These are phyloP conservation scores for Phytophthora lateralis DNA, from an alignment of 352 stramenopile species.

Conservation along the genomic window DNA sequence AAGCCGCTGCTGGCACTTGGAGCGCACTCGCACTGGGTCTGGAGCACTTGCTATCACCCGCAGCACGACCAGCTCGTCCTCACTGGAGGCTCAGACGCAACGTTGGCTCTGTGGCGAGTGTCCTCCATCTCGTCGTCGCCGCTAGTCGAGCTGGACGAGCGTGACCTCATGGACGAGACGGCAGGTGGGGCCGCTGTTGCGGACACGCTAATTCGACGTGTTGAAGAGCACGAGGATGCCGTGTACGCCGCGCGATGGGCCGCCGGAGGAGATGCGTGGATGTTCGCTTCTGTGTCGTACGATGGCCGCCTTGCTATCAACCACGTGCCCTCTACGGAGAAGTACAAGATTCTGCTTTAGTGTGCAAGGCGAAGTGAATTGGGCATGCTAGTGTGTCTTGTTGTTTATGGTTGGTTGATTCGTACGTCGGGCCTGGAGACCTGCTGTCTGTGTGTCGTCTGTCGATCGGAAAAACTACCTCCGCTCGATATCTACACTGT, in stretches of 20 bases:
- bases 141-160: slow-evolving; percentile 93
- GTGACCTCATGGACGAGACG: slow-evolving; percentile 70
- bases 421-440: slow-evolving; percentile 32
- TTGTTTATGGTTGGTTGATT: slow-evolving; percentile 40
- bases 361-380: slow-evolving; percentile 26
- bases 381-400: slow-evolving; percentile 28
- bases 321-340: slow-evolving; percentile 98
- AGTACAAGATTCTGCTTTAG: slow-evolving; percentile 99
- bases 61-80: slow-evolving; percentile 98
- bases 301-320: slow-evolving; percentile 95
- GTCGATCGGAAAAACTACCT: slow-evolving; percentile 14
- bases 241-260: slow-evolving; percentile 93
- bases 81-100: slow-evolving; percentile 92
- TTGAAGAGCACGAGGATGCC: slow-evolving; percentile 96
- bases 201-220: slow-evolving; percentile 81
- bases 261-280: slow-evolving; percentile 94
- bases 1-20: slow-evolving; percentile 83
- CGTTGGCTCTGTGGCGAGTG: slow-evolving; percentile 96
- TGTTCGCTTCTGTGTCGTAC: slow-evolving; percentile 95
- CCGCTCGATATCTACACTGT: slow-evolving; percentile 39
- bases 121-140: slow-evolving; percentile 96
- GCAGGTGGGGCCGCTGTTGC: slow-evolving; percentile 59
- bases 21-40: slow-evolving; percentile 95
- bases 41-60: slow-evolving; percentile 94
- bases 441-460: slow-evolving; percentile 33